A percentile compares a stretch with the other conserved stretches of the same genome.
Conservation (phyloP, 139 green algal genomes). For the Micractinium conductrix region DNA sequence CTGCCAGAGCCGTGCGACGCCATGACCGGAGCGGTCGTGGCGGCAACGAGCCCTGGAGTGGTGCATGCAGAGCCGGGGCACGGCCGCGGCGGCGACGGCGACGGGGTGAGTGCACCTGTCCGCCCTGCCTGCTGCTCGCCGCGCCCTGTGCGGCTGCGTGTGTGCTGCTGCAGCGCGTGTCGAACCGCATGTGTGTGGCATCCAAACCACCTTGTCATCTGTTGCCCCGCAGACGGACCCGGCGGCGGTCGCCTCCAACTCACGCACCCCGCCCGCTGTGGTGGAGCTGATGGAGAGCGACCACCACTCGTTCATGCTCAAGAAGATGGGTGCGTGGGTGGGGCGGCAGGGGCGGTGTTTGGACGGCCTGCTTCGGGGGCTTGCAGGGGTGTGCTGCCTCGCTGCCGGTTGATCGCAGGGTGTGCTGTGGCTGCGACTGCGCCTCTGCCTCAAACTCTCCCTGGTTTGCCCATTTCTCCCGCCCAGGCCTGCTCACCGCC, state of each 20-base stretch:
- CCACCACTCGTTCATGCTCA: constrained; percentile 40
- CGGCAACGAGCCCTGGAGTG: not conserved
- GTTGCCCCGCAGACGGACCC: not conserved
- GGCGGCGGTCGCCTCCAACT: not conserved
- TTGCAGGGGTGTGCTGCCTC: not conserved
- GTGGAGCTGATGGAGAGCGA: constrained; percentile 45
- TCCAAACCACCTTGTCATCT: not conserved
- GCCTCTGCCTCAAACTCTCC: not conserved
- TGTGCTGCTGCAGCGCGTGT: not conserved
- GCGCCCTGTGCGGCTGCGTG: too few species aligned
- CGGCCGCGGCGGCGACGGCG: not conserved
- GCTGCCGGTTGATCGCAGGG: not conserved
- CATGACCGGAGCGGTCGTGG: constrained; percentile 8
- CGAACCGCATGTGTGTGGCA: not conserved
- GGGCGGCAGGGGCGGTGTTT: not conserved
- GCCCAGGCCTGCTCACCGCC: constrained; percentile 51
- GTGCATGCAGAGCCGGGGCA: not conserved
- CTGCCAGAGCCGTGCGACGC: constrained; percentile 20
- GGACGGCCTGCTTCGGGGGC: not conserved
- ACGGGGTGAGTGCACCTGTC: not conserved
- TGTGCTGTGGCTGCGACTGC: not conserved
- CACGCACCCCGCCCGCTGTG: constrained; percentile 27
- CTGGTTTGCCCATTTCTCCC: not conserved
- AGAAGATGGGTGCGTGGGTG: constrained; percentile 47
- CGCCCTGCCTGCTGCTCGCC: not conserved